Conservation (phyloP, 768 basidiomycete species). For the Agaricus sinodeliciosus region DNA sequence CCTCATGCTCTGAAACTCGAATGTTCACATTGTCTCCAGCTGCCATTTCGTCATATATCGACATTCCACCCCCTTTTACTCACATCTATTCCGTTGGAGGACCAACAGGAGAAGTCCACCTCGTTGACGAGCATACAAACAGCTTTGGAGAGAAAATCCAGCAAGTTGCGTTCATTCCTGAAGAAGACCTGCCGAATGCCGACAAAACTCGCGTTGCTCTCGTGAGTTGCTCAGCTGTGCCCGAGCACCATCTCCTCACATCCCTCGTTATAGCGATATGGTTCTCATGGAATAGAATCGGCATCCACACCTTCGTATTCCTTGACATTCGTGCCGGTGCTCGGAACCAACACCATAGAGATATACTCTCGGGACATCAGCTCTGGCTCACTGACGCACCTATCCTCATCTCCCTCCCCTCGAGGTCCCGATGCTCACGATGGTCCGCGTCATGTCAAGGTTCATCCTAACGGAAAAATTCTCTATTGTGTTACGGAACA, state of each 20-base stretch:
- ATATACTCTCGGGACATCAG: conserved; percentile 31
- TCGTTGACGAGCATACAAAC: conserved; percentile 26
- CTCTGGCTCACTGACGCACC: conserved; percentile 28
- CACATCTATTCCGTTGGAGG: conserved; percentile 46
- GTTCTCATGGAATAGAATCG: conserved; percentile 47
- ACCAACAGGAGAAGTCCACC: conserved; percentile 43
- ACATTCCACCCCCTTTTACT: conserved; percentile 39
- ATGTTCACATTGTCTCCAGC: conserved; percentile 21
- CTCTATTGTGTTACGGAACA: conserved; percentile 51
- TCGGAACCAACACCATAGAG: conserved; percentile 42
- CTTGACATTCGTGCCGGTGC: conserved; percentile 42
- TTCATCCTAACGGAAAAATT: conserved; percentile 44
- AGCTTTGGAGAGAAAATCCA: conserved; percentile 39
- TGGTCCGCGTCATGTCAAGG: conserved; percentile 45
- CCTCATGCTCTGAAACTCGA: neutral
- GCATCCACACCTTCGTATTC: conserved; percentile 22
- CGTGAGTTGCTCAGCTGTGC: conserved; percentile 20
- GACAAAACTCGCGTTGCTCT: conserved; percentile 47
- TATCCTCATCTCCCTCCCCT: conserved; percentile 33
- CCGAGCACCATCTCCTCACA: neutral
- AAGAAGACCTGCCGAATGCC: conserved; percentile 32
- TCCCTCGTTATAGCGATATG: conserved; percentile 30
- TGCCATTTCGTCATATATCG: conserved; percentile 49
- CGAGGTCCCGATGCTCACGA: conserved; percentile 30
- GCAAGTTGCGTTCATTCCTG: conserved; percentile 39